phyloP scores from a whole-genome alignment of 345 rosid genomes.

The Boechera stricta region DNA sequence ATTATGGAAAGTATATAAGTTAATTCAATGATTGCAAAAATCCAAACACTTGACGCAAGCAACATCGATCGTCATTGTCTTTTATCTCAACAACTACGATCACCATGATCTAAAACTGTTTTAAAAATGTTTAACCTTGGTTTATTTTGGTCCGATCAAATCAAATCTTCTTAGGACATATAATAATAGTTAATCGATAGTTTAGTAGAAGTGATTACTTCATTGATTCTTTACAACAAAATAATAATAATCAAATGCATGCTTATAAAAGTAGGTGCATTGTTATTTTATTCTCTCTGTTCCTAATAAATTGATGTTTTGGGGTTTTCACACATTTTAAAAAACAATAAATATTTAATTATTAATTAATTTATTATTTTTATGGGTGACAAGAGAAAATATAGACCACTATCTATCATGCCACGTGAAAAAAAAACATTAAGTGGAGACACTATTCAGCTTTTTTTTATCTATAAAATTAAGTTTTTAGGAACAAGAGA shows the following conservation, averaged over 20 bases:
- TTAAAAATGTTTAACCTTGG: background rate
- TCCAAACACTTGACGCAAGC: constrained; percentile 46
- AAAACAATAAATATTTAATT: too few relatives aligned
- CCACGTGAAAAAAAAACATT: too few relatives aligned
- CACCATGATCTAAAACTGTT: constrained; percentile 40
- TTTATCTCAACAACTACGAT: constrained; percentile 44
- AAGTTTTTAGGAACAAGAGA: too few relatives aligned
- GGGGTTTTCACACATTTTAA: too few relatives aligned
- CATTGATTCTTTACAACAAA: background rate
- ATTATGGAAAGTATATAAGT: constrained; percentile 11
- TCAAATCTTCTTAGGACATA: constrained; percentile 5
- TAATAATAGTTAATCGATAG: background rate
- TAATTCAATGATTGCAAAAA: constrained; percentile 39
- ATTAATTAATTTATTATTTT: too few relatives aligned
- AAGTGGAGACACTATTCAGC: too few relatives aligned
- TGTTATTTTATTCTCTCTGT: constrained; percentile 1
- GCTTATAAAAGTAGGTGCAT: constrained; percentile 36
- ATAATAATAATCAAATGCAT: constrained; percentile 10
- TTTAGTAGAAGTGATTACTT: constrained; percentile 19
- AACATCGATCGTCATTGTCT: constrained; percentile 36
- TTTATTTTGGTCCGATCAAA: constrained; percentile 23
- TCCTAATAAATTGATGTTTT: too few relatives aligned
- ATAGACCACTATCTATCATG: too few relatives aligned
- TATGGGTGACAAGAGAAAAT: too few relatives aligned
- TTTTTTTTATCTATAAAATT: too few relatives aligned